These are phyloP conservation scores for Eimeria praecox DNA, from an alignment of 169 alveolate genomes.

Conservation along the genomic window DNA sequence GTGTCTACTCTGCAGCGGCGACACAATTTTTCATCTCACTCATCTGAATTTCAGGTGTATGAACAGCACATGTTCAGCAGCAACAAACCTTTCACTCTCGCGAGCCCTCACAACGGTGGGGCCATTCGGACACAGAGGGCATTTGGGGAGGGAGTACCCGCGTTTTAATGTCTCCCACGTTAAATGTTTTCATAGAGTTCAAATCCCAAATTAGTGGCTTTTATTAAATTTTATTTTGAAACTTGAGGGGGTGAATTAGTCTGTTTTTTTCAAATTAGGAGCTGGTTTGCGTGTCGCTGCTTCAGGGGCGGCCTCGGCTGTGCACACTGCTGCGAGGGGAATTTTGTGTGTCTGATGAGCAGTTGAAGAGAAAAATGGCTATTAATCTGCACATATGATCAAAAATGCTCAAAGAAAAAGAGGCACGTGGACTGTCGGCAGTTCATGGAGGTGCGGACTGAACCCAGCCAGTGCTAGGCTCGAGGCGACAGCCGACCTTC, in stretches of 20 bases:
- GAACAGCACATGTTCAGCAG: background rate
- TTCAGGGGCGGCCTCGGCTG: background rate
- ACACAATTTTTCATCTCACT: background rate
- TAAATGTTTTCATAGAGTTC: background rate
- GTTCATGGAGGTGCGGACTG: background rate
- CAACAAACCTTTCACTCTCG: background rate
- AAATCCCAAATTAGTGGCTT: background rate
- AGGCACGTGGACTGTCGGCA: background rate
- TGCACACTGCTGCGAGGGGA: background rate
- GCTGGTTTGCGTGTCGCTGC: background rate
- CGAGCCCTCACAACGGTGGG: background rate
- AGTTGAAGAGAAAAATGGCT: background rate
- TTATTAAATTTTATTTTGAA: background rate
- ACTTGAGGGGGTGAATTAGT: background rate
- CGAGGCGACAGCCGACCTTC: background rate
- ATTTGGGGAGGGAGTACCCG: background rate
- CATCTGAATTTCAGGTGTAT: background rate
- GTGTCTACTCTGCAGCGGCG: background rate
- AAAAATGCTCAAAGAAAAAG: background rate
- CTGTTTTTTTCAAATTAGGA: background rate
- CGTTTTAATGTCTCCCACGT: background rate
- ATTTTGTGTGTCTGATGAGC: background rate
- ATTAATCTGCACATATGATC: background rate
- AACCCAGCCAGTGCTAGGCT: background rate
- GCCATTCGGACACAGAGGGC: background rate